Evolutionary conservation across 768 basidiomycete species (phyloP).

Genomic region (Phylloporus arenicola): DNA sequence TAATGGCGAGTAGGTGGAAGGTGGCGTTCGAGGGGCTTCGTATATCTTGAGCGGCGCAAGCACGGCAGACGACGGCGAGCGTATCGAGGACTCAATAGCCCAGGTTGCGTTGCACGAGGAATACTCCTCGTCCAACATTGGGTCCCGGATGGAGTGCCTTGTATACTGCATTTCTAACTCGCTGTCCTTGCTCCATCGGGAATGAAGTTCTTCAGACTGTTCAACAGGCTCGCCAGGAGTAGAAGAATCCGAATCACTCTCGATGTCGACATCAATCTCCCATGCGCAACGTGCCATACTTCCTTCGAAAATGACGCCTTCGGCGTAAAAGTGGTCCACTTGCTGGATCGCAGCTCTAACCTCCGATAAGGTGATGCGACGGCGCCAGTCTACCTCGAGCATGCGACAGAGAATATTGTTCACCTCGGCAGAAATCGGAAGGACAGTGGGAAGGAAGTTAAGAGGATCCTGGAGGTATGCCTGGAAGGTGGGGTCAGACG

Average conservation of each 20-base stretch:
- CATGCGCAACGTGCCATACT: constrained; percentile 75
- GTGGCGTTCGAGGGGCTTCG: constrained; percentile 46
- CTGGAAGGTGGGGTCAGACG: constrained; percentile 82
- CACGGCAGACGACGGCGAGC: constrained; percentile 38
- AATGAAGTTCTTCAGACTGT: constrained; percentile 38
- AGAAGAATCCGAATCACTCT: constrained; percentile 59
- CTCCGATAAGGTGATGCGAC: constrained; percentile 41
- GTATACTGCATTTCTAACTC: constrained; percentile 33
- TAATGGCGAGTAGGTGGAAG: constrained; percentile 46
- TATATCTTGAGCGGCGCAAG: constrained; percentile 37
- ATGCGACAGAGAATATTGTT: constrained; percentile 72
- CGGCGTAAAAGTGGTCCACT: constrained; percentile 63
- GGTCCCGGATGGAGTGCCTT: constrained; percentile 27
- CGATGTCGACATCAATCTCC: constrained; percentile 64
- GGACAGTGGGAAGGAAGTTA: constrained; percentile 78
- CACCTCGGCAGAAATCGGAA: constrained; percentile 71
- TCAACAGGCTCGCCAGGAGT: constrained; percentile 40
- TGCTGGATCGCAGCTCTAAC: constrained; percentile 53
- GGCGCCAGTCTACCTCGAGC: constrained; percentile 63
- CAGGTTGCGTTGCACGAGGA: constrained; percentile 50
- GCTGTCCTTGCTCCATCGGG: constrained; percentile 56
- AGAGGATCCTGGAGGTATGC: constrained; percentile 74
- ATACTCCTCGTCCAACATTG: constrained; percentile 31
- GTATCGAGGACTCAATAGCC: constrained; percentile 48
- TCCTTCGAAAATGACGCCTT: constrained; percentile 73